A percentile compares a stretch with the other conserved stretches of the same genome.
These are phyloP conservation scores for Diospyros lotus DNA, from an alignment of 148 eudicot species.

Conservation along the genomic window DNA sequence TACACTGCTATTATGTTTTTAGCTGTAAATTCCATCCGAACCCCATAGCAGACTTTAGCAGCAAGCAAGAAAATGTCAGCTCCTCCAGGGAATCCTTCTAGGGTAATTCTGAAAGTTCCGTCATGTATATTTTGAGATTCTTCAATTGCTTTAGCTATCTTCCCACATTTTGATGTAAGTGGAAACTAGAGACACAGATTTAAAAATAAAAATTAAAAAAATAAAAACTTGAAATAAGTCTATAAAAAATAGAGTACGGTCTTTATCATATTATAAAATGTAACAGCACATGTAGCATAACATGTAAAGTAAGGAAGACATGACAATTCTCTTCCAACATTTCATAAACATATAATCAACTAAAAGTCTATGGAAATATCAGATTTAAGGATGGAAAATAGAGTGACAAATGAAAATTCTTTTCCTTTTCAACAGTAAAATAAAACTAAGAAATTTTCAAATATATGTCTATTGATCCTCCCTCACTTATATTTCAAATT, in stretches of 20 bases:
- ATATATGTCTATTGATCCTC: no score
- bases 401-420: not conserved
- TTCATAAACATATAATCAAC: not conserved
- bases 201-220: not conserved
- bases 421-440: not conserved
- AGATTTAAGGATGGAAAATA: not conserved
- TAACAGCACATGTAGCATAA: not conserved
- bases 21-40: conserved; percentile 61
- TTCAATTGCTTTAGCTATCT: conserved; percentile 49
- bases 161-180: conserved; percentile 75
- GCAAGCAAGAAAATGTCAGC: conserved; percentile 55
- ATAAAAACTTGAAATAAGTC: no score
- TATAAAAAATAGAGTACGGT: not conserved
- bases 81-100: conserved; percentile 79
- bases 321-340: not conserved
- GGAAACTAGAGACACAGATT: conserved; percentile 73
- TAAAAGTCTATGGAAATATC: not conserved
- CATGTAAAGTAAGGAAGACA: not conserved
- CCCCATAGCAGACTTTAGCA: conserved; percentile 77
- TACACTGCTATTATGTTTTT: conserved; percentile 58
- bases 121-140: conserved; percentile 30
- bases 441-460: no score
- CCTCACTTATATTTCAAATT: no score
- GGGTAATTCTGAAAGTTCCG: conserved; percentile 26
- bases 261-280: not conserved